phyloP scores from a whole-genome alignment of 768 basidiomycete species.

The Serendipita sp. region DNA sequence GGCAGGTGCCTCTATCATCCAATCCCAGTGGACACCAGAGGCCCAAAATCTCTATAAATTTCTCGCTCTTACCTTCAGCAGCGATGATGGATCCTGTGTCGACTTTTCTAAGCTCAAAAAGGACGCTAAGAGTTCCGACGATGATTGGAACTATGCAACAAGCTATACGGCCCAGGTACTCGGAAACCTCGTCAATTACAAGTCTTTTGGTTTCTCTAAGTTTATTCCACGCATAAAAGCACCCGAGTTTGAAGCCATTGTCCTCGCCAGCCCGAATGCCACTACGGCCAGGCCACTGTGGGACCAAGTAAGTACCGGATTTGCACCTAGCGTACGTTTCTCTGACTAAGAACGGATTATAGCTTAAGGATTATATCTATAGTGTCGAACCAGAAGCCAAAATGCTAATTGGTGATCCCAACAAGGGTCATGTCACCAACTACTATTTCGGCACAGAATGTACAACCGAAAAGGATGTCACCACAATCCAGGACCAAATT shows the following conservation, averaged over 20 bases:
- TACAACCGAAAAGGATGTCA: constrained; percentile 63
- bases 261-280: constrained; percentile 31
- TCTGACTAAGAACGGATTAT: neutral
- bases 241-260: constrained; percentile 45
- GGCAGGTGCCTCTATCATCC: constrained; percentile 73
- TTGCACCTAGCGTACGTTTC: neutral
- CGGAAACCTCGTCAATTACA: constrained; percentile 42
- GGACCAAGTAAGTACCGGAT: constrained; percentile 21
- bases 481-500: constrained; percentile 44
- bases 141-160: constrained; percentile 53
- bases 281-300: constrained; percentile 44
- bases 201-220: constrained; percentile 72
- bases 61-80: constrained; percentile 13
- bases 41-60: constrained; percentile 23
- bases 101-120: constrained; percentile 39
- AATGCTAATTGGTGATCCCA: constrained; percentile 66
- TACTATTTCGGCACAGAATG: constrained; percentile 61
- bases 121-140: constrained; percentile 34
- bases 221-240: constrained; percentile 55
- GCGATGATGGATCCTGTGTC: constrained; percentile 5
- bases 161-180: constrained; percentile 49
- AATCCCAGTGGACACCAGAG: constrained; percentile 68
- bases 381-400: constrained; percentile 42
- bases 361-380: constrained; percentile 69
- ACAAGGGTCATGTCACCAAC: constrained; percentile 57